These are phyloP conservation scores for Talaromyces amestolkiae DNA, from an alignment of 2,329 filamentous ascomycete genomes.

Conservation along the genomic window DNA sequence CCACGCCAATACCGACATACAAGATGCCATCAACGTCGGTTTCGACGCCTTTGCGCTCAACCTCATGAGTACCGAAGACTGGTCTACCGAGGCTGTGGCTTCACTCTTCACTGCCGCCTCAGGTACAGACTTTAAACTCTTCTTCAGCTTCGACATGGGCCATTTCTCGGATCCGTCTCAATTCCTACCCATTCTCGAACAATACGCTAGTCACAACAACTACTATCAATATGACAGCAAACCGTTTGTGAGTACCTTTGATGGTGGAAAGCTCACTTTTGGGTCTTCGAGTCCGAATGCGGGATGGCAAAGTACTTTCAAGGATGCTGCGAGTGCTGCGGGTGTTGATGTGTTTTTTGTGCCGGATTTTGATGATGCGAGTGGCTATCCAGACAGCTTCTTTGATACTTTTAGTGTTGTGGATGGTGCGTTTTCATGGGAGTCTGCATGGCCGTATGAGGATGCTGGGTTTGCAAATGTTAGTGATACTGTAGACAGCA, in stretches of 20 bases:
- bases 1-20: conserved; percentile 23
- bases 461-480: conserved; percentile 28
- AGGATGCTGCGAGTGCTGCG: conserved; percentile 26
- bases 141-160: conserved; percentile 40
- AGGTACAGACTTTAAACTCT: conserved; percentile 32
- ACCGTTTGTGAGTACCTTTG: conserved; percentile 35
- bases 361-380: conserved; percentile 31
- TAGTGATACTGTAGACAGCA: conserved; percentile 29
- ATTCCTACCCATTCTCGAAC: conserved; percentile 29
- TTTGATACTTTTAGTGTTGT: conserved; percentile 29
- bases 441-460: conserved; percentile 33
- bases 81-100: conserved; percentile 29
- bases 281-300: conserved; percentile 23
- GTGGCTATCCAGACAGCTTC: conserved; percentile 23
- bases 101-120: conserved; percentile 34
- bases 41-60: conserved; percentile 38
- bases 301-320: conserved; percentile 18
- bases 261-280: conserved; percentile 27
- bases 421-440: conserved; percentile 41
- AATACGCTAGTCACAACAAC: conserved; percentile 25
- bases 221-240: conserved; percentile 31
- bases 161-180: conserved; percentile 26
- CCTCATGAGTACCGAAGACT: conserved; percentile 26
- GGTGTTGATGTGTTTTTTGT: conserved; percentile 32
- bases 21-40: conserved; percentile 29